Evolutionary conservation across 805 yeast genomes (phyloP).

Genomic region (Ogataea populi-albae): DNA sequence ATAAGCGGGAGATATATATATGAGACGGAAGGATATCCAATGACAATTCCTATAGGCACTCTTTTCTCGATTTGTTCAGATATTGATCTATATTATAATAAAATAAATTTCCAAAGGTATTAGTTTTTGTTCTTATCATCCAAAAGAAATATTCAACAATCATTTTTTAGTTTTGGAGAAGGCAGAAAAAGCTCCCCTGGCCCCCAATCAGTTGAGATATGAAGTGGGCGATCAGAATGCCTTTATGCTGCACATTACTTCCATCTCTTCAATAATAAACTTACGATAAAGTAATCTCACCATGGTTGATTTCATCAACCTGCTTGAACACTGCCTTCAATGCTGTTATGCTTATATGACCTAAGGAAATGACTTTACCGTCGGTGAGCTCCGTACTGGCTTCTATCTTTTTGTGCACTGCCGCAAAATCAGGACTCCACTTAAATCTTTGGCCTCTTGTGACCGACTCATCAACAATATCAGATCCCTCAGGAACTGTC

Average conservation of each 20-base stretch:
- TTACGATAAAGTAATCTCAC: constrained; percentile 56
- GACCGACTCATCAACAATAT: constrained; percentile 48
- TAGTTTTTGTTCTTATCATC: too few relatives aligned
- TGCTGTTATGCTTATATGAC: constrained; percentile 65
- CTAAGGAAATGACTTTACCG: constrained; percentile 64
- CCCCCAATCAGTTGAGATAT: too few relatives aligned
- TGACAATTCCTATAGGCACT: constrained; percentile 21
- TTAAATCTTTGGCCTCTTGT: constrained; percentile 48
- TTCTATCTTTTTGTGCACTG: constrained; percentile 54
- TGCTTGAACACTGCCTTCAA: constrained; percentile 67
- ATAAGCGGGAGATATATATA: constrained; percentile 44
- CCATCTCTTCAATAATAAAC: constrained; percentile 25
- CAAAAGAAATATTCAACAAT: too few relatives aligned
- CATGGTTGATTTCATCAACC: constrained; percentile 44
- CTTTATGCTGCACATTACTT: too few relatives aligned
- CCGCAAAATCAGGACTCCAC: constrained; percentile 83
- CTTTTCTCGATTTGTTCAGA: constrained; percentile 1
- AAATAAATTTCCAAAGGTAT: too few relatives aligned
- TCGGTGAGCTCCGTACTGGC: constrained; percentile 52
- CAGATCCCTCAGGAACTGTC: constrained; percentile 21
- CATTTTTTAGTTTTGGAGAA: too few relatives aligned
- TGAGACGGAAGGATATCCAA: constrained; percentile 37
- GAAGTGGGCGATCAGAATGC: too few relatives aligned
- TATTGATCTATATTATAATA: neutral
- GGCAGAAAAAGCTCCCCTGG: too few relatives aligned